Evolutionary conservation across 208 protist species (phyloP).

Genomic region (Entamoeba moshkovskii): DNA sequence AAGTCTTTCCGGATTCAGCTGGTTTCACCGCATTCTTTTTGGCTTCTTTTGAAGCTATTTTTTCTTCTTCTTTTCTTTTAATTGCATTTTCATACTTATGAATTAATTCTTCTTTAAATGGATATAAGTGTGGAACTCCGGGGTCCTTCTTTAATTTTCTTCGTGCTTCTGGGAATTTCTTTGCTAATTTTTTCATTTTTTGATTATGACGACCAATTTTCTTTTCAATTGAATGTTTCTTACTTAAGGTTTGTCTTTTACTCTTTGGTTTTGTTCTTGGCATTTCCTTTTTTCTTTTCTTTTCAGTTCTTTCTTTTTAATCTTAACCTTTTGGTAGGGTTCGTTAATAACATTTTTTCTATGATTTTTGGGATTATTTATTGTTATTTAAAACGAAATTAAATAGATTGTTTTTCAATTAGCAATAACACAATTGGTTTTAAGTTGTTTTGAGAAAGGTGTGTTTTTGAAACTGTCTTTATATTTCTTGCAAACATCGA

Average conservation of each 20-base stretch:
- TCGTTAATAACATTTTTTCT: no score
- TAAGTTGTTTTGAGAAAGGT: no score
- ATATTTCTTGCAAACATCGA: no score
- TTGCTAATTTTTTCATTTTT: neutral
- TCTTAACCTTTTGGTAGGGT: no score
- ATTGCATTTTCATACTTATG: neutral
- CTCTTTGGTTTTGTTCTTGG: neutral
- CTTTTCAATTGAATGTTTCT: neutral
- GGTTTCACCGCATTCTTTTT: no score
- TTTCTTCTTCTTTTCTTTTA: neutral
- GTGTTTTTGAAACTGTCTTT: no score
- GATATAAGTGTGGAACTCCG: neutral
- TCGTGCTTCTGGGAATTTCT: neutral
- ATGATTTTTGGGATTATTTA: no score
- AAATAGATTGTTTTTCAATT: no score
- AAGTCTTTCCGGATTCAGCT: no score
- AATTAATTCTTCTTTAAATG: neutral
- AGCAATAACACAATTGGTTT: no score
- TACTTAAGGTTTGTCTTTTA: neutral
- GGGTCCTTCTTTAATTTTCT: neutral
- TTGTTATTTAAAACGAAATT: no score
- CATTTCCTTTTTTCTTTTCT: neutral
- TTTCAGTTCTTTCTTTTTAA: no score
- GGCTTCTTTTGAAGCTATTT: neutral
- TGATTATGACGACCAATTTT: neutral